phyloP scores from a whole-genome alignment of 208 protist genomes.

The Acanthamoeba rhysodes region DNA sequence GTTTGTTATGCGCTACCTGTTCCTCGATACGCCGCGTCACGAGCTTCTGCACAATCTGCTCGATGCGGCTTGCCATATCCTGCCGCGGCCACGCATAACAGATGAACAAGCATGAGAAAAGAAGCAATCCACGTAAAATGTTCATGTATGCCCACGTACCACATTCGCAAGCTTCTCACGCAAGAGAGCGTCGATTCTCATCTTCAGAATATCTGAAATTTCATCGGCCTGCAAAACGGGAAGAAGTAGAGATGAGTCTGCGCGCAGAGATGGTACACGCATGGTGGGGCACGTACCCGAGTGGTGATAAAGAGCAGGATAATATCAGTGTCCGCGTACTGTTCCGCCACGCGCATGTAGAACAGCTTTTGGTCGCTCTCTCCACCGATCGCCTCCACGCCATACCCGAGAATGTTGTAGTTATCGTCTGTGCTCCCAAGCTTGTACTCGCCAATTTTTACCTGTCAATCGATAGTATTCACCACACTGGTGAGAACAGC shows the following conservation, averaged over 20 bases:
- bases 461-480: background rate
- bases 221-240: background rate
- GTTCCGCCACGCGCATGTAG: background rate
- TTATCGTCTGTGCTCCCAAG: background rate
- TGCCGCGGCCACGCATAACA: background rate
- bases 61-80: constrained; percentile 43
- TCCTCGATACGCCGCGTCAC: constrained; percentile 27
- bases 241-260: background rate
- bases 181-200: constrained; percentile 8
- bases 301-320: constrained; percentile 25
- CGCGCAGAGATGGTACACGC: background rate
- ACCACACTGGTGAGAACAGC: background rate
- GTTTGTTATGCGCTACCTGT: background rate
- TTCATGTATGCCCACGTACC: background rate
- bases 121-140: too few species aligned
- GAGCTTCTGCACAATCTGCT: constrained; percentile 51
- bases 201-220: constrained; percentile 50
- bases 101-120: background rate
- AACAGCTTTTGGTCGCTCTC: constrained; percentile 39
- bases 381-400: background rate
- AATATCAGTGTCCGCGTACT: background rate
- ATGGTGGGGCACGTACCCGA: background rate
- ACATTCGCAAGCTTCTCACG: constrained; percentile 17
- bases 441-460: background rate
- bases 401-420: constrained; percentile 21